Conservation (phyloP, 352 stramenopile genomes). For the Detonula confervacea region DNA sequence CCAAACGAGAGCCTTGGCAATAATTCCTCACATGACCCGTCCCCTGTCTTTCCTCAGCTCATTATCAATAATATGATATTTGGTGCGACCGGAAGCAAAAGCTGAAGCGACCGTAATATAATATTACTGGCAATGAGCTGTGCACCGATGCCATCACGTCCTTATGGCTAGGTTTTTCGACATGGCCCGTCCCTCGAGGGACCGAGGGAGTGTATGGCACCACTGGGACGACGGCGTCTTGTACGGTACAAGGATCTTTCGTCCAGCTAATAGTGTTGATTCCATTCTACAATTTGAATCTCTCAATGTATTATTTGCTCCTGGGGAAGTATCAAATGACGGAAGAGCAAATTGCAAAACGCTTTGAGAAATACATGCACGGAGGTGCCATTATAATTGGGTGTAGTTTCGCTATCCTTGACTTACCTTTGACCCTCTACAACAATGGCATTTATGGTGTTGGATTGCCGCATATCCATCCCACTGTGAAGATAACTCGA, state of each 20-base stretch:
- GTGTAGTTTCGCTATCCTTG: constrained; percentile 20
- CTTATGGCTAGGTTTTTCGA: constrained; percentile 21
- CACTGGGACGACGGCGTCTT: constrained; percentile 23
- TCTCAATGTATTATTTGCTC: constrained; percentile 55
- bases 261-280: constrained; percentile 30
- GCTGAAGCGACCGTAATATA: constrained; percentile 29
- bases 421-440: constrained; percentile 41
- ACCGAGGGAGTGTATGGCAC: constrained; percentile 20
- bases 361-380: constrained; percentile 52
- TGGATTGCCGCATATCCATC: constrained; percentile 49
- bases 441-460: constrained; percentile 53
- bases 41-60: constrained; percentile 24
- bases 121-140: constrained; percentile 37
- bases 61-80: constrained; percentile 30
- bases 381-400: constrained; percentile 21
- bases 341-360: constrained; percentile 36
- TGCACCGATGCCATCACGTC: constrained; percentile 22
- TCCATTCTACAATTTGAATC: constrained; percentile 50
- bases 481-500: constrained; percentile 31
- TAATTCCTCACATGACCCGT: constrained; percentile 34
- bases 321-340: constrained; percentile 34
- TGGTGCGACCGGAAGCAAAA: constrained; percentile 15
- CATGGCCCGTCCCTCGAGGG: constrained; percentile 24
- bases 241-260: constrained; percentile 43
- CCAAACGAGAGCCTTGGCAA: constrained; percentile 25